Evolutionary conservation across 495 filamentous ascomycete genomes (phyloP).

Genomic region (Rhizodiscina lignyota): DNA sequence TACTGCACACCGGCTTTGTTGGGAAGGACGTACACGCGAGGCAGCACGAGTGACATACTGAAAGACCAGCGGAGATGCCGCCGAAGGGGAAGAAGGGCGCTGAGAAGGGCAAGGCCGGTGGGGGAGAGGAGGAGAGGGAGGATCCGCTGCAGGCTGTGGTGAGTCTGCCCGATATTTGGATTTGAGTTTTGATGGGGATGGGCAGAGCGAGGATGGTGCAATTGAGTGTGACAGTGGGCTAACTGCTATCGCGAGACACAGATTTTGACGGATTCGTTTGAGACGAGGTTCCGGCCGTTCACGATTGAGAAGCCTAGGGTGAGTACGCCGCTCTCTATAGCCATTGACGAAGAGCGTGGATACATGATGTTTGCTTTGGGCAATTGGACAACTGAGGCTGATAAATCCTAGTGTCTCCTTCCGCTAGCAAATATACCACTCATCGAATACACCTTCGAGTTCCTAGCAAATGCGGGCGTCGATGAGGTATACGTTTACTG

Average conservation of each 20-base stretch:
- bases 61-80: too few relatives aligned
- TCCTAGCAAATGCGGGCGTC: slow-evolving; percentile 83
- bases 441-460: slow-evolving; percentile 96
- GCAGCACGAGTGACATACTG: too few relatives aligned
- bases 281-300: slow-evolving; percentile 80
- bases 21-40: too few relatives aligned
- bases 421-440: slow-evolving; percentile 85
- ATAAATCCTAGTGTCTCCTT: slow-evolving; percentile 60
- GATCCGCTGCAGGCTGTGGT: slow-evolving; percentile 85
- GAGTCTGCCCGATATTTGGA: slow-evolving; percentile 20
- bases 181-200: too few relatives aligned
- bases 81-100: slow-evolving; percentile 39
- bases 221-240: background rate
- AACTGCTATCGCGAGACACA: slow-evolving; percentile 1
- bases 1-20: too few relatives aligned
- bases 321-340: too few relatives aligned
- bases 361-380: too few relatives aligned
- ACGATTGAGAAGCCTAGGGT: slow-evolving; percentile 79
- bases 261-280: slow-evolving; percentile 79
- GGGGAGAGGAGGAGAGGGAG: slow-evolving; percentile 51
- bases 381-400: too few relatives aligned
- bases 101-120: slow-evolving; percentile 43
- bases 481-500: slow-evolving; percentile 86
- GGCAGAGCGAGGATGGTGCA: too few relatives aligned
- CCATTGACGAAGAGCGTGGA: too few relatives aligned